Evolutionary conservation across 2,329 filamentous ascomycete species (phyloP).

Genomic region (Cordyceps pruinosa): DNA sequence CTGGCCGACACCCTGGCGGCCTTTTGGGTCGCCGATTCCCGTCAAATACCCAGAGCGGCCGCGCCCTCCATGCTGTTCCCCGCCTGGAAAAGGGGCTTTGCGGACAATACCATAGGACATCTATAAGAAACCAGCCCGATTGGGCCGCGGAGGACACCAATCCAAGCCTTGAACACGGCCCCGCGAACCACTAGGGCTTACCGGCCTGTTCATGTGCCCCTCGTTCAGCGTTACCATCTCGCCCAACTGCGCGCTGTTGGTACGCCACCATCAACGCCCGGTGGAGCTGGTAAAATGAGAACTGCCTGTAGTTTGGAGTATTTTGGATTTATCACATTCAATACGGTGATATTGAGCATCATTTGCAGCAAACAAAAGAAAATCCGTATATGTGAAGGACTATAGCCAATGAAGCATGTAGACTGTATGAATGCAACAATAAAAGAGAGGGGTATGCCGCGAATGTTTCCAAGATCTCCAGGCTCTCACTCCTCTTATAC

Average conservation of each 20-base stretch:
- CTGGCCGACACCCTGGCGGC: neutral
- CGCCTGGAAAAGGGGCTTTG: neutral
- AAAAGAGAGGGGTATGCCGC: neutral
- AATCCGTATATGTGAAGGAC: neutral
- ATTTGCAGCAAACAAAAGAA: neutral
- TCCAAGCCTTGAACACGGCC: neutral
- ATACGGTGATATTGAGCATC: constrained; percentile 4
- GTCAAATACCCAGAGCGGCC: neutral
- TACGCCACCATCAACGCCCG: neutral
- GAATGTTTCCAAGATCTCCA: neutral
- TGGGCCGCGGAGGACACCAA: neutral
- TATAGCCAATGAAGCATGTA: neutral
- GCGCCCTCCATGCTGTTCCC: neutral
- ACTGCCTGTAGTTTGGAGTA: neutral
- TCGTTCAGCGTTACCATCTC: neutral
- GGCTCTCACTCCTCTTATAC: neutral
- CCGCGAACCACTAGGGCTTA: neutral
- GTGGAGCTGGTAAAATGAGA: constrained; percentile 7
- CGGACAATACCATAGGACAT: neutral
- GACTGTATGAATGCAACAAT: neutral
- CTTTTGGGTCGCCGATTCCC: neutral
- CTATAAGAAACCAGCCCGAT: neutral
- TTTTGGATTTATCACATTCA: neutral
- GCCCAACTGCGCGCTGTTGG: neutral
- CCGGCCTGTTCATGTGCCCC: neutral